Base-by-base conservation (phyloP, 148 eudicot genomes). In the Fagopyrum tataricum region DNA sequence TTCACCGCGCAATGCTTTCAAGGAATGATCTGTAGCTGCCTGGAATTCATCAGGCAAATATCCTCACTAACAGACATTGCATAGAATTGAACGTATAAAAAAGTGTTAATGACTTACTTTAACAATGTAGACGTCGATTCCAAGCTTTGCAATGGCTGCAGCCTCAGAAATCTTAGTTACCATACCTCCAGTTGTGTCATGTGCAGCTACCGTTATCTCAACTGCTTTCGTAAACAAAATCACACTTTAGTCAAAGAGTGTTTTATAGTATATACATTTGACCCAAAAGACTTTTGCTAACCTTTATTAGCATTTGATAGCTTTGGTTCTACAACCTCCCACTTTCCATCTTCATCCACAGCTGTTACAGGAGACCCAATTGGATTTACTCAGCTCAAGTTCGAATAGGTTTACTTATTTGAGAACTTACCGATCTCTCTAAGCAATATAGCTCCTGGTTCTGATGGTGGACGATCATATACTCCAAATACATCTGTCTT, bases 141-240 rank as follows among this genome's bases (percentile, higher is more conserved):
- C 98, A 44, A 88, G 91, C 80, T 85, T 94, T 8, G 97, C 97
- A 77, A 94, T 91, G 72, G 87, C 85, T 44, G 97, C 97, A 24
- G 98, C 98, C 88, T 94, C 96, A 20, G 96, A 77, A 77, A 91
- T 89, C 82, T 91, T 94, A 67, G 96, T 91, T 49, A 64, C 83
- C 98, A 95, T 95, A 70, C 98, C 98, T 15, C 98, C 98, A 1
- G 98, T 95, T 68, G 98, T 95, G 75, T 95, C 98, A 73, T 95
- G 98, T 51, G 91, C 88, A 14, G 96, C 93, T 78, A 90, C 98
- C 1, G 89, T 90, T 49, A 88, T 83, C 83, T 87, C 88, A 82
- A 90, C 98, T 95, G 90, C 76, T 53, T 15, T 53, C 9, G 12
- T 14, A 24, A 40, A 26, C 17, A 69, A 37, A 69, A 17, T 3